A percentile compares a stretch with the other conserved stretches of the same genome.
These are phyloP conservation scores for Magnusiomyces ingens DNA, from an alignment of 1,139 yeast species.

Conservation along the genomic window DNA sequence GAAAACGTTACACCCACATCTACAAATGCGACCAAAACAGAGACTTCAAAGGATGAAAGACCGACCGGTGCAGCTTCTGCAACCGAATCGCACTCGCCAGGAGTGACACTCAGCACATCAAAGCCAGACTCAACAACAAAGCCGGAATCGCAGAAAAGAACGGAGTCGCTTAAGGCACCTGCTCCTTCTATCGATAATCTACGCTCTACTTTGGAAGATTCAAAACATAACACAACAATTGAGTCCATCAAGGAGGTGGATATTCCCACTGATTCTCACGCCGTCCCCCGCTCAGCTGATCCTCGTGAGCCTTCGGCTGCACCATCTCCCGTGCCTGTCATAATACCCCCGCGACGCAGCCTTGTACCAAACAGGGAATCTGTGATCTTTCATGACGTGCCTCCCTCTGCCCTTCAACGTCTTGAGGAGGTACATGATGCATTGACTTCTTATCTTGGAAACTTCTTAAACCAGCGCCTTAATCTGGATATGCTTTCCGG, in stretches of 20 bases:
- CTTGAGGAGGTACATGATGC: slow-evolving; percentile 70
- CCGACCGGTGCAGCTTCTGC: not conserved
- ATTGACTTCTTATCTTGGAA: slow-evolving; percentile 60
- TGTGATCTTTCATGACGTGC: slow-evolving; percentile 33
- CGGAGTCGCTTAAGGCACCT: not conserved
- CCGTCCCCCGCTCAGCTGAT: not conserved
- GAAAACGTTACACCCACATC: not conserved
- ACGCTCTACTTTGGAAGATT: slow-evolving; percentile 2
- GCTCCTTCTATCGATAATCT: slow-evolving; percentile 6
- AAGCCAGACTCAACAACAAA: not conserved
- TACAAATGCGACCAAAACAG: not conserved
- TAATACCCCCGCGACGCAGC: slow-evolving; percentile 4
- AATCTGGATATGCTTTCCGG: slow-evolving; percentile 13
- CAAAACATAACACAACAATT: not conserved
- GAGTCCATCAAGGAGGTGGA: not conserved
- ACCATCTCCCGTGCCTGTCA: not conserved
- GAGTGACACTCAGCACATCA: not conserved
- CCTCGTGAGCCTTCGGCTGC: not conserved
- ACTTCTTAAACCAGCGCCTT: slow-evolving; percentile 30
- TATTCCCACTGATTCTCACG: not conserved
- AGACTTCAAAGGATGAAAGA: not conserved
- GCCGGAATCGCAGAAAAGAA: not conserved
- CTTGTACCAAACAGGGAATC: slow-evolving; percentile 22
- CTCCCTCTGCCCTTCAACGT: slow-evolving; percentile 67
- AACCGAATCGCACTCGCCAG: not conserved